These are phyloP conservation scores for Multifurca ochricompacta DNA, from an alignment of 768 basidiomycete species.

Conservation along the genomic window DNA sequence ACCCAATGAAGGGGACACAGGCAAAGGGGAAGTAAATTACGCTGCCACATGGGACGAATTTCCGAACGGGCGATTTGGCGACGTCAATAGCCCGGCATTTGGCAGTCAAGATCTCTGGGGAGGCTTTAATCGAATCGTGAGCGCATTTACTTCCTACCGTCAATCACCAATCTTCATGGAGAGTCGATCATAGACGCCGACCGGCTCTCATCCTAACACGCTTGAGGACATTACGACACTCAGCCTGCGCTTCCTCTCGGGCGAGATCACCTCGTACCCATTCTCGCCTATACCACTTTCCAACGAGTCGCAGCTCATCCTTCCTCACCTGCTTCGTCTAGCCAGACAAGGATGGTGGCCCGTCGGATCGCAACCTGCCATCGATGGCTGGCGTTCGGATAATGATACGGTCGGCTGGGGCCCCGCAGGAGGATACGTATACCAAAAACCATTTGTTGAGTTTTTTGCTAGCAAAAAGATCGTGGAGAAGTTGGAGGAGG, in stretches of 20 bases:
- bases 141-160: constrained; percentile 10
- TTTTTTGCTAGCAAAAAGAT: constrained; percentile 72
- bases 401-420: constrained; percentile 90
- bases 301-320: constrained; percentile 73
- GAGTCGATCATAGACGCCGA: neutral
- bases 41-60: constrained; percentile 90
- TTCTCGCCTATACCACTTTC: constrained; percentile 82
- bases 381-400: constrained; percentile 68
- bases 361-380: constrained; percentile 91
- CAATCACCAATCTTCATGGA: neutral
- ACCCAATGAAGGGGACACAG: constrained; percentile 46
- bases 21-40: constrained; percentile 67
- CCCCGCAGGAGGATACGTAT: constrained; percentile 86
- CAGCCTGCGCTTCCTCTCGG: constrained; percentile 75
- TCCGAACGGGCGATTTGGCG: constrained; percentile 97
- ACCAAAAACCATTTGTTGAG: constrained; percentile 96
- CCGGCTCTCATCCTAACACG: constrained; percentile 1
- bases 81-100: constrained; percentile 94
- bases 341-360: constrained; percentile 89
- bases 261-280: constrained; percentile 68
- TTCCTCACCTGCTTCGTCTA: constrained; percentile 66
- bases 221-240: constrained; percentile 63
- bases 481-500: constrained; percentile 51
- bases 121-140: constrained; percentile 52
- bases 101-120: constrained; percentile 78